Evolutionary conservation across 2,329 filamentous ascomycete species (phyloP).

Genomic region (Dryadomyces quercus-mongolicae): DNA sequence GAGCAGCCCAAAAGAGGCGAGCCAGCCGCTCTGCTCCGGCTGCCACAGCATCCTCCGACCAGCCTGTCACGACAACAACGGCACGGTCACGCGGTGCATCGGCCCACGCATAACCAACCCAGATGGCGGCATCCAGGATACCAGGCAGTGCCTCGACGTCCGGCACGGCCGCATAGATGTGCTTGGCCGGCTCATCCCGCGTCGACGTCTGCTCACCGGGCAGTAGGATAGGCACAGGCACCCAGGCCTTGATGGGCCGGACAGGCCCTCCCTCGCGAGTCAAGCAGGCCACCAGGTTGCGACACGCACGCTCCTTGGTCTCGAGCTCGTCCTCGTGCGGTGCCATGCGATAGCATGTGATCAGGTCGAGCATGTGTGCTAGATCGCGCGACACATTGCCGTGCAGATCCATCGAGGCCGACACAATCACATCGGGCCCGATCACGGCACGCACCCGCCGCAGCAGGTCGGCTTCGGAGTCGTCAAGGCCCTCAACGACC

Average conservation of each 20-base stretch:
- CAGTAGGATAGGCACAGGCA: constrained; percentile 36
- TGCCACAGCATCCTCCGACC: constrained; percentile 26
- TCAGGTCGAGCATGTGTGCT: constrained; percentile 35
- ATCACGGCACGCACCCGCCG: constrained; percentile 30
- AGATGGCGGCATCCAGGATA: constrained; percentile 38
- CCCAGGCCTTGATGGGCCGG: constrained; percentile 38
- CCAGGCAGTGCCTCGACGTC: constrained; percentile 26
- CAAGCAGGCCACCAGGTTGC: constrained; percentile 31
- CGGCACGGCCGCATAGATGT: constrained; percentile 35
- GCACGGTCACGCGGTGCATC: constrained; percentile 40
- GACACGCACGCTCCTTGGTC: constrained; percentile 38
- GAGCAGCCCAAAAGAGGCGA: constrained; percentile 32
- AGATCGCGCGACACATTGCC: constrained; percentile 38
- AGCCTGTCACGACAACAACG: constrained; percentile 37
- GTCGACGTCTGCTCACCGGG: constrained; percentile 44
- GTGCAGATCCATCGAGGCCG: constrained; percentile 43
- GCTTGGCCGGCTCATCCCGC: constrained; percentile 36
- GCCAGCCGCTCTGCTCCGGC: constrained; percentile 32
- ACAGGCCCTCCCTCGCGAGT: not conserved
- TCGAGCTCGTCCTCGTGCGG: constrained; percentile 38
- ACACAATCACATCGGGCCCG: constrained; percentile 32
- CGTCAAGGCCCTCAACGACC: constrained; percentile 36
- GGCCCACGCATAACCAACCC: constrained; percentile 45
- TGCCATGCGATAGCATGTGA: constrained; percentile 41
- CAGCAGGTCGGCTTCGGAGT: constrained; percentile 35